phyloP scores from a whole-genome alignment of 305 asterid genomes.

The Withania somnifera region DNA sequence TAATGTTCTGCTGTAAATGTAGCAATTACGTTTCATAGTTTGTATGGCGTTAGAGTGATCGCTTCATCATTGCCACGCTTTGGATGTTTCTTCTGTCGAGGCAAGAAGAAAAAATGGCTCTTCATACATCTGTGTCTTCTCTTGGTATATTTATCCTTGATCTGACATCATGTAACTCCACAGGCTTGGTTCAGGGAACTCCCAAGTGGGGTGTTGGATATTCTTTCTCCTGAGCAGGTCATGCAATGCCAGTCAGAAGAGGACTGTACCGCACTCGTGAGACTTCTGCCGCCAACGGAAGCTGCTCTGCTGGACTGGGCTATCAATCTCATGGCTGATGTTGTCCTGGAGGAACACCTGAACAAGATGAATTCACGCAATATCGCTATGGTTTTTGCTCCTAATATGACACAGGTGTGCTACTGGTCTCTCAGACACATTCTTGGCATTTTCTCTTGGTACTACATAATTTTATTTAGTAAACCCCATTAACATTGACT shows the following conservation, averaged over 20 bases:
- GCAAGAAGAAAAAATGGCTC: background rate
- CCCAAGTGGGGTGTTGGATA: slow-evolving; percentile 78
- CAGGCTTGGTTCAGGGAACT: slow-evolving; percentile 99
- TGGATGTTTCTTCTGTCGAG: background rate
- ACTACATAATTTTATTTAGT: background rate
- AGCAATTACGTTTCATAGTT: background rate
- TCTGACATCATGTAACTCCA: slow-evolving; percentile 6
- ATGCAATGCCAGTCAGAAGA: slow-evolving; percentile 86
- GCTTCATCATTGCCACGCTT: background rate
- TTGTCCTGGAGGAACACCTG: slow-evolving; percentile 63
- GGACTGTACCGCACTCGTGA: slow-evolving; percentile 58
- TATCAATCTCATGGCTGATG: slow-evolving; percentile 85
- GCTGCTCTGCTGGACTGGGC: slow-evolving; percentile 92
- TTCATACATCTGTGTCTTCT: background rate
- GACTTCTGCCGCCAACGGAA: slow-evolving; percentile 76
- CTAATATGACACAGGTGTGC: slow-evolving; percentile 89
- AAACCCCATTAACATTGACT: background rate
- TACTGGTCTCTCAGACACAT: background rate
- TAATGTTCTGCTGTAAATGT: background rate
- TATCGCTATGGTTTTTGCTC: slow-evolving; percentile 98
- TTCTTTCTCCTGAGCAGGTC: slow-evolving; percentile 82
- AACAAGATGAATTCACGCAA: slow-evolving; percentile 95
- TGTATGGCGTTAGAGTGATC: background rate
- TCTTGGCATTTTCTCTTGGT: background rate
- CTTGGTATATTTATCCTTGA: background rate